Evolutionary conservation across 805 yeast species (phyloP).

Genomic region (Cyberlindnera mississippiensis): DNA sequence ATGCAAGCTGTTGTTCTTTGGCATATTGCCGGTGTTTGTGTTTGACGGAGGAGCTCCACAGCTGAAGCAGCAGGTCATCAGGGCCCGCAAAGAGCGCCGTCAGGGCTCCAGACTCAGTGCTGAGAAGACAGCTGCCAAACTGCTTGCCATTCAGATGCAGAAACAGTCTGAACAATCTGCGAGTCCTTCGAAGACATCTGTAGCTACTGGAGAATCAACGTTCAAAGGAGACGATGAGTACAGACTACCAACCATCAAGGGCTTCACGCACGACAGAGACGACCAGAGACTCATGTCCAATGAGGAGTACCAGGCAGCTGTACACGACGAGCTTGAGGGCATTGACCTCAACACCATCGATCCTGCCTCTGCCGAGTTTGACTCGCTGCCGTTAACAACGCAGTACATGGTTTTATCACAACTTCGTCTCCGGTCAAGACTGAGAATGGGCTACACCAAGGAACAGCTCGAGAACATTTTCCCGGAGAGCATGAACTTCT

Average conservation of each 20-base stretch:
- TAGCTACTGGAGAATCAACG: not conserved
- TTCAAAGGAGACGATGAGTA: slow-evolving; percentile 73
- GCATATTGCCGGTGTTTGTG: slow-evolving; percentile 84
- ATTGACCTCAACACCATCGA: slow-evolving; percentile 71
- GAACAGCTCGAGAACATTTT: slow-evolving; percentile 81
- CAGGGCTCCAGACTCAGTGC: slow-evolving; percentile 72
- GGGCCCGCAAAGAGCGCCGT: slow-evolving; percentile 65
- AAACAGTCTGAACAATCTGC: slow-evolving; percentile 22
- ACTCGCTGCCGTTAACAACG: slow-evolving; percentile 71
- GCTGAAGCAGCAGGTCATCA: slow-evolving; percentile 75
- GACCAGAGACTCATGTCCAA: slow-evolving; percentile 76
- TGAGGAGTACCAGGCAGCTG: slow-evolving; percentile 61
- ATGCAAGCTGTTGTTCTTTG: slow-evolving; percentile 83
- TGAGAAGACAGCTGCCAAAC: slow-evolving; percentile 68
- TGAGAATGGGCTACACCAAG: slow-evolving; percentile 92
- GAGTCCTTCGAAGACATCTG: not conserved
- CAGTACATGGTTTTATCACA: slow-evolving; percentile 87
- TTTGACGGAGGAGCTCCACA: slow-evolving; percentile 95
- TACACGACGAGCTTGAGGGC: slow-evolving; percentile 60
- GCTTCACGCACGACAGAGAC: slow-evolving; percentile 44
- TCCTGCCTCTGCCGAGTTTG: slow-evolving; percentile 77
- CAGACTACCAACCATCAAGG: slow-evolving; percentile 70
- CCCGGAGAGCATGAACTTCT: slow-evolving; percentile 84
- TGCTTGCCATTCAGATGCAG: slow-evolving; percentile 78
- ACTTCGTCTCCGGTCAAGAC: slow-evolving; percentile 74